Percentiles rank a stretch among this genome's conserved stretches.
Conservation (phyloP, 441 rosid species). For the Erodium trifolium region DNA sequence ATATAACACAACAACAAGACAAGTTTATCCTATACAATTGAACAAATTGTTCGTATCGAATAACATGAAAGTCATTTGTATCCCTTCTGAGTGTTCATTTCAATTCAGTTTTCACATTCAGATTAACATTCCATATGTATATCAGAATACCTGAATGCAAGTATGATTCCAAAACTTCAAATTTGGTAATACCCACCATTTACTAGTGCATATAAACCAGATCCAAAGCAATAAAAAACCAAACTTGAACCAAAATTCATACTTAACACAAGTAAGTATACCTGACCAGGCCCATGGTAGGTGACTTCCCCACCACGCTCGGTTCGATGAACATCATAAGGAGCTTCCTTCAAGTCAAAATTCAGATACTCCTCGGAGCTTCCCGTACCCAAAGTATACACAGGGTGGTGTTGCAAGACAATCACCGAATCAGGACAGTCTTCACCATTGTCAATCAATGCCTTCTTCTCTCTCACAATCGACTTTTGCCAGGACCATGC, state of each 20-base stretch:
- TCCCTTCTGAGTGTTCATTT: background rate
- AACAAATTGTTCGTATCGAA: background rate
- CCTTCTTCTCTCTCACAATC: constrained; percentile 48
- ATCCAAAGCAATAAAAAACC: background rate
- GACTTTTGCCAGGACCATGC: constrained; percentile 74
- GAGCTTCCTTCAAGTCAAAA: constrained; percentile 56
- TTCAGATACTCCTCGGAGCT: constrained; percentile 48
- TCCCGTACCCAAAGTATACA: constrained; percentile 64
- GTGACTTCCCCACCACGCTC: constrained; percentile 93
- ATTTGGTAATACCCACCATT: background rate
- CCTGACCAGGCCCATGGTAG: constrained; percentile 95
- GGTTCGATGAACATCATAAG: constrained; percentile 62
- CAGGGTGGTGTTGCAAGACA: constrained; percentile 61
- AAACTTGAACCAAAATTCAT: background rate
- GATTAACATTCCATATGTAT: background rate
- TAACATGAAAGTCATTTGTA: background rate
- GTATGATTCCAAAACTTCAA: background rate
- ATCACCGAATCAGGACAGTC: constrained; percentile 61
- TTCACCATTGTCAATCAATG: constrained; percentile 37
- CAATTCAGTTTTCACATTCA: background rate
- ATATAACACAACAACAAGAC: background rate
- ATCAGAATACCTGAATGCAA: background rate
- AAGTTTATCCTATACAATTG: background rate
- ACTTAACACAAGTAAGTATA: constrained; percentile 15
- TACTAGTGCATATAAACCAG: background rate